Base-by-base conservation (phyloP, 495 filamentous ascomycete species). In the Haplographium delicatum region DNA sequence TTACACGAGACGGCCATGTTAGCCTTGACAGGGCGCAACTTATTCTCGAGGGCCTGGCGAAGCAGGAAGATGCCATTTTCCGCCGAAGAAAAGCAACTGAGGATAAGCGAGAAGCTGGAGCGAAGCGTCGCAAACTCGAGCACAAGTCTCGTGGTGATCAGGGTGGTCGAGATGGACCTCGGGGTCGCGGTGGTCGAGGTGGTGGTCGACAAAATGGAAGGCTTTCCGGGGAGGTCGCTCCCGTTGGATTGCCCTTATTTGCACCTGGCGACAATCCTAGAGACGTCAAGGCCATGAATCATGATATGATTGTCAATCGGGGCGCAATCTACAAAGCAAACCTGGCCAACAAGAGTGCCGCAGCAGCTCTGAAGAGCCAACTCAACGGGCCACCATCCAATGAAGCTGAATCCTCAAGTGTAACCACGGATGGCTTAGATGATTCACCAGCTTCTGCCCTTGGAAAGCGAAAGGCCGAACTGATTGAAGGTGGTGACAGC, bases 11-110 rank as follows among this genome's bases (percentile, higher is more conserved):
- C 72, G 93, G 93, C 4, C 81, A 84, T 57, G 90, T 96, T 50
- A 85, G 96, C 50, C 74, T 99, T 19, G 79, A 84, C 30, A 82
- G 84, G 51, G 90, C 88, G 5, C 93, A 99, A 60, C 77, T 84
- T 53, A 96, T 99, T 56, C 72, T 99, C 25, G 76, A 84, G 54
- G 91, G 89, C 2, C 76, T 99, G 8, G 91, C 88, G 7, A 95
- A 91, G 62, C 91, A 96, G 63, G 93, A 99, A 69, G 89, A 91
- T 62, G 86, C 84, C 19, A 99, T 99, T 55, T 99, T 99, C 68
- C 75, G 74, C 33, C 81, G 91, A 48, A 80, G 93, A 52, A 81
- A 84, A 61, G 82, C 95, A 63, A 79, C 73, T 0, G 91, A 96
- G 44, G 88, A 94, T 41, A 80, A 88, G 55, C 80, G 83, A 52